Evolutionary conservation across 1,284 basidiomycete species (phyloP), one percentile per base, ranked within the genome.

Genomic region (Erythrobasidium hasegawianum): DNA sequence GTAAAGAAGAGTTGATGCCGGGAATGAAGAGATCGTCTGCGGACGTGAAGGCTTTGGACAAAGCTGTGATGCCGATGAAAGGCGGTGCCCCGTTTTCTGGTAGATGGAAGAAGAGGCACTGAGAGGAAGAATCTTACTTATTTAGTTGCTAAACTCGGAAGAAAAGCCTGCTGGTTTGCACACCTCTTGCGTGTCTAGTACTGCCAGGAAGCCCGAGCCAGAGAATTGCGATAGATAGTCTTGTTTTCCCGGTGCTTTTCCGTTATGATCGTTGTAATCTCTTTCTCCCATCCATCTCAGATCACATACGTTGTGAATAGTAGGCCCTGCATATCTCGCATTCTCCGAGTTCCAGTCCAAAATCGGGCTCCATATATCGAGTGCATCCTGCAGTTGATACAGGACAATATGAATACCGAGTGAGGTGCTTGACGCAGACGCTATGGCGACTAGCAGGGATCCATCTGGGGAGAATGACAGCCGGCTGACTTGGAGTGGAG

Each of bases 401-500:
- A 64, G 52, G 11, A 57, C 13, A 9, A 64, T 33, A 13, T 54
- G 52, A 10, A 57, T 33, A 14, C 38, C 45, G 1, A 10, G 10
- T 20, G 8, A 9, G 22, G 45, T 39, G 45, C n/a, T 40, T 8
- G 33, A 24, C 41, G 24, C 29, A 53, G 50, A 24, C 1, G 56
- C 50, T 27, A 65, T 57, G 16, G 49, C 62, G 9, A 29, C 62
- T 7, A 65, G 49, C 26, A 49, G 22, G 22, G 26, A 26, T 27
- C 62, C 62, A 58, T 65, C 56, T 7, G 62, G 62, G 14, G 62
- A 57, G 38, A 65, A 65, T 9, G 41, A 33, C 11, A 65, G 62
- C 43, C n/a, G 5, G 43, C 22, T 24, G 43, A 18, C 22, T 47
- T n/a, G 43, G 4, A 47, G 16, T 14, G 43, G 43, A 7, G 22